Base-by-base conservation (phyloP, 2,329 filamentous ascomycete genomes). In the Fusarium piperis region DNA sequence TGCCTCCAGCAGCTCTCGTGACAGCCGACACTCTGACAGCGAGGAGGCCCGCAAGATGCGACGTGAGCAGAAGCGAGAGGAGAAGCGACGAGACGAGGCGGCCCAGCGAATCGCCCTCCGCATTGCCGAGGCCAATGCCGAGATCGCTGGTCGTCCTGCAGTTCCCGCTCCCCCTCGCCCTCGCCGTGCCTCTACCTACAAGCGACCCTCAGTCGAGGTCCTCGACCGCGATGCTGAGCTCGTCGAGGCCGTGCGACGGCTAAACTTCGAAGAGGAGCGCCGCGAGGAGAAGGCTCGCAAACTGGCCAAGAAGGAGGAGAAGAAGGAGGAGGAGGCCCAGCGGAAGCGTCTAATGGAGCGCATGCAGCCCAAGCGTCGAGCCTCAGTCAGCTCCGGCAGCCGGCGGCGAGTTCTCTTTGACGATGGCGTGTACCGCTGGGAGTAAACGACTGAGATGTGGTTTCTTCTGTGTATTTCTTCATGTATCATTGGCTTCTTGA, bases 111-210 rank as follows among this genome's bases (percentile, higher is more conserved):
- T 80, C 3, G 76, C 76, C 32, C 68, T 74, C 10, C 79, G 80
- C 70, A 85, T 86, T 61, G 79, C 78, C 10, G 78, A 78, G 62
- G 82, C 82, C 61, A 86, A 86, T 59, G 79, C 79, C 33, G 80
- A 81, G 62, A 86, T 86, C 59, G 77, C 80, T 63, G 78, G 72
- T 65, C 82, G 84, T 11, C 76, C 78, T 18, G 67, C 78, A 8
- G 78, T 81, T 15, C 79, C 79, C 44, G 69, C 75, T 11, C 70
- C 76, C 6, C 69, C 77, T 9, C 73, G 75, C 4, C 20, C 15
- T 9, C 64, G 69, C 38, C 74, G 75, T 59, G 64, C 73, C 39
- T 64, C 77, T 26, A 72, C 77, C 36, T 70, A 72, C 69, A 60
- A 70, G 67, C 71, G 71, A 39, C 67, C 70, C 23, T 71, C 65